These are phyloP conservation scores for Syzygium malaccense DNA, from an alignment of 441 rosid species.

Conservation along the genomic window DNA sequence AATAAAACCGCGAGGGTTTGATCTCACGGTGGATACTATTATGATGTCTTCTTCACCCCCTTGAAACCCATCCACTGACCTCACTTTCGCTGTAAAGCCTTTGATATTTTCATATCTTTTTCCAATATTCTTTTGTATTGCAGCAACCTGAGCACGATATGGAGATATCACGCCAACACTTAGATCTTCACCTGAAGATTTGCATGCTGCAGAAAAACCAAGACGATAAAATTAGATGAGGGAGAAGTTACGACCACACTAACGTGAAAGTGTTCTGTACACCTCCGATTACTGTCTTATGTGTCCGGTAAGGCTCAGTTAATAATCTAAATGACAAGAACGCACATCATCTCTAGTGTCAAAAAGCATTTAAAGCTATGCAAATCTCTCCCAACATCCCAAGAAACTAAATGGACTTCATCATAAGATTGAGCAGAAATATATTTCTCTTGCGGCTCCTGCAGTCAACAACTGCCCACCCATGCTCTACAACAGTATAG, in stretches of 20 bases:
- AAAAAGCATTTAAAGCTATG: not conserved
- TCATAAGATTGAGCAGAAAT: not conserved
- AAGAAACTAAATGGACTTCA: not conserved
- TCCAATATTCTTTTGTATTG: constrained; percentile 28
- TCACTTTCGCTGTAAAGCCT: constrained; percentile 26
- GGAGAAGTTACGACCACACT: not conserved
- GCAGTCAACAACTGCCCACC: not conserved
- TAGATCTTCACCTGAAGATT: constrained; percentile 5
- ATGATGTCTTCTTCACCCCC: constrained; percentile 47
- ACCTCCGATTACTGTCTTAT: not conserved
- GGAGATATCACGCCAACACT: constrained; percentile 41
- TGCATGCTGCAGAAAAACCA: constrained; percentile 19
- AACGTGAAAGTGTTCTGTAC: not conserved
- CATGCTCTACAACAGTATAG: not conserved
- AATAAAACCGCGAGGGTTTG: constrained; percentile 14
- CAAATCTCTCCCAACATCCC: not conserved
- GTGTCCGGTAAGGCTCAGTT: not conserved
- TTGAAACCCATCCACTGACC: constrained; percentile 43
- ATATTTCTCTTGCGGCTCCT: not conserved
- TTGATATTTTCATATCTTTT: not conserved
- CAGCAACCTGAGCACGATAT: constrained; percentile 32
- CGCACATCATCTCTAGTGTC: not conserved
- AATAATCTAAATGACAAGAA: not conserved
- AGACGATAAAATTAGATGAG: not conserved
- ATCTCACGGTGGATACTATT: constrained; percentile 42